Evolutionary conservation across 805 yeast species (phyloP).

Genomic region (Teunomyces aglyptinius): DNA sequence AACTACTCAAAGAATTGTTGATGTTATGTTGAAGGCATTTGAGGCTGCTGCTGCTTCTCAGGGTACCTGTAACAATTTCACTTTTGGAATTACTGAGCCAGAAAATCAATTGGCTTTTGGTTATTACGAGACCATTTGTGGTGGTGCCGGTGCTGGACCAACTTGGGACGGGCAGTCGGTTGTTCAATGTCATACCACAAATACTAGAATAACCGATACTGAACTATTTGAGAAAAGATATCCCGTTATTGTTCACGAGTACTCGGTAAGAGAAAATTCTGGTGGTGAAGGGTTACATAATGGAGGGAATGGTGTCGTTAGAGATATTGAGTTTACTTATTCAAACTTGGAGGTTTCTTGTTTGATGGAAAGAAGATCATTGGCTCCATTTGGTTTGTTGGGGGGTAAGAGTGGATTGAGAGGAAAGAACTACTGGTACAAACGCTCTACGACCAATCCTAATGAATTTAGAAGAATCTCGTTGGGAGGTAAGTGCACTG

Average conservation of each 20-base stretch:
- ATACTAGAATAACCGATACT: constrained; percentile 88
- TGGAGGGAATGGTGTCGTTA: constrained; percentile 86
- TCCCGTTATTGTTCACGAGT: constrained; percentile 75
- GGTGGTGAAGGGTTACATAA: constrained; percentile 74
- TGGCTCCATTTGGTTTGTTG: constrained; percentile 80
- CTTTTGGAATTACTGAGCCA: constrained; percentile 78
- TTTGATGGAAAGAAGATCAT: constrained; percentile 78
- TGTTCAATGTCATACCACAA: constrained; percentile 94
- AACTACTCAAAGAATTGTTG: constrained; percentile 91
- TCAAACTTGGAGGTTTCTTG: constrained; percentile 63
- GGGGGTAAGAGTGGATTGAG: constrained; percentile 79
- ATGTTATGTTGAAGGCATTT: constrained; percentile 83
- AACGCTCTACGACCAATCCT: constrained; percentile 15
- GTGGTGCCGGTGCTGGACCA: constrained; percentile 92
- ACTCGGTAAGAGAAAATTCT: constrained; percentile 64
- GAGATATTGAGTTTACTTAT: constrained; percentile 74
- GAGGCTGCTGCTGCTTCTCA: constrained; percentile 92
- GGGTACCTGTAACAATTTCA: constrained; percentile 92
- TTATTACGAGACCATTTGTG: constrained; percentile 92
- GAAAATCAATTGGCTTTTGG: constrained; percentile 67
- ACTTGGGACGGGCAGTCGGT: constrained; percentile 85
- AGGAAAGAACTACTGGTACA: constrained; percentile 50
- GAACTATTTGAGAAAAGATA: constrained; percentile 86
- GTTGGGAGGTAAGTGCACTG: constrained; percentile 35
- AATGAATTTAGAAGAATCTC: constrained; percentile 19